phyloP scores from a whole-genome alignment of 768 basidiomycete genomes.

The Phanerodontia chrysosporium region DNA sequence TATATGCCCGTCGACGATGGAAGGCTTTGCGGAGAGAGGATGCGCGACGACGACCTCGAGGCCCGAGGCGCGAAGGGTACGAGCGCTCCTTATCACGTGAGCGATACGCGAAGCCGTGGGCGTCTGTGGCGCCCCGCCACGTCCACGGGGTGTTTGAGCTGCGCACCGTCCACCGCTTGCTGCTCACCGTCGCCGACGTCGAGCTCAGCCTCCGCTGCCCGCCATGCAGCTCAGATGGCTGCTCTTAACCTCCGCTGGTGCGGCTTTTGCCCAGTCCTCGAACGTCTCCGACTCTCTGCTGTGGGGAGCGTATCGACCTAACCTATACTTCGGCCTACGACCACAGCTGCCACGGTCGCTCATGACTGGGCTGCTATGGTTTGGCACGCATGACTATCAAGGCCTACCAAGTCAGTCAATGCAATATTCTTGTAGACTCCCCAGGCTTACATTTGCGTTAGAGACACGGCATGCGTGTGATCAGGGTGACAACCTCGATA shows the following conservation, averaged over 20 bases:
- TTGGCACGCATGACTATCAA: constrained; percentile 81
- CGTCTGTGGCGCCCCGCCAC: constrained; percentile 5
- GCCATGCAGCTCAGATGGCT: constrained; percentile 45
- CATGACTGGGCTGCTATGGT: constrained; percentile 93
- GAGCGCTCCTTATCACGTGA: neutral
- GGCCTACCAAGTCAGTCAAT: constrained; percentile 54
- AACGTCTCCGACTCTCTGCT: constrained; percentile 53
- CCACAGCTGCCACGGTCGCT: constrained; percentile 85
- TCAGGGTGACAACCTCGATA: constrained; percentile 74
- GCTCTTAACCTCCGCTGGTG: constrained; percentile 38
- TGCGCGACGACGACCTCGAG: neutral
- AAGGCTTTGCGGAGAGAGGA: neutral
- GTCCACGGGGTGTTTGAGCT: constrained; percentile 1
- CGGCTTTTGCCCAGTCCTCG: constrained; percentile 32
- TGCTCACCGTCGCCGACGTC: neutral
- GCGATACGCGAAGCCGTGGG: constrained; percentile 1
- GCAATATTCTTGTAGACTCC: neutral
- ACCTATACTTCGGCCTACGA: constrained; percentile 91
- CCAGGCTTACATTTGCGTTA: constrained; percentile 23
- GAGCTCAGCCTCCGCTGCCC: neutral
- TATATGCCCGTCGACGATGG: neutral
- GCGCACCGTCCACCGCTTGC: neutral
- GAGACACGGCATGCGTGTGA: constrained; percentile 85
- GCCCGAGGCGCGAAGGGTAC: neutral
- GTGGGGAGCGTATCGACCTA: constrained; percentile 88